Percentiles rank a stretch among this genome's conserved stretches.
These are phyloP conservation scores for Ulmus americana DNA, from an alignment of 331 rosid genomes.

Conservation along the genomic window DNA sequence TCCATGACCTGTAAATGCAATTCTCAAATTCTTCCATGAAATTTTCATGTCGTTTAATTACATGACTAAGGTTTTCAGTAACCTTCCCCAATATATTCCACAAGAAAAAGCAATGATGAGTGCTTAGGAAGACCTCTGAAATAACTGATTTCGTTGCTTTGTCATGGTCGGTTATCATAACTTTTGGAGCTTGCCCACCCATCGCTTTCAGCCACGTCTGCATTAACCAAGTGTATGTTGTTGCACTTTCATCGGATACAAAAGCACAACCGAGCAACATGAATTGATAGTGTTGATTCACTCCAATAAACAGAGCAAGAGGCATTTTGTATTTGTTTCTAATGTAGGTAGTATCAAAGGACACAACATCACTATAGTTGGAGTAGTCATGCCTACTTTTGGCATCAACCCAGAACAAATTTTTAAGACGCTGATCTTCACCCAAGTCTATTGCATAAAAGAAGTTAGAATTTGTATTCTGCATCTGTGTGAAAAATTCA, in stretches of 20 bases:
- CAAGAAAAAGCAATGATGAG: conserved; percentile 58
- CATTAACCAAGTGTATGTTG: conserved; percentile 70
- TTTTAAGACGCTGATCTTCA: conserved; percentile 79
- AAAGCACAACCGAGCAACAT: conserved; percentile 91
- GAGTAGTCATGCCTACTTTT: conserved; percentile 84
- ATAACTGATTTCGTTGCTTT: conserved; percentile 59
- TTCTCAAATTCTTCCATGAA: conserved; percentile 75
- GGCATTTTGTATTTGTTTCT: conserved; percentile 91
- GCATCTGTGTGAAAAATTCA: conserved; percentile 71
- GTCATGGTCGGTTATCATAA: conserved; percentile 79
- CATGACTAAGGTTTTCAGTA: conserved; percentile 68
- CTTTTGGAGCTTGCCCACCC: conserved; percentile 85
- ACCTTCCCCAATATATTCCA: conserved; percentile 83
- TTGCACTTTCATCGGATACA: conserved; percentile 65
- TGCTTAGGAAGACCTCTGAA: conserved; percentile 54
- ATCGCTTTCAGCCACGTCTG: conserved; percentile 80
- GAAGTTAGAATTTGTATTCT: conserved; percentile 68
- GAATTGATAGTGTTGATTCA: conserved; percentile 89
- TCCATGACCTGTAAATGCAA: conserved; percentile 72
- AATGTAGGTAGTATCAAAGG: conserved; percentile 75
- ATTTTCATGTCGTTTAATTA: conserved; percentile 57
- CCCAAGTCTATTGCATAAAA: conserved; percentile 79
- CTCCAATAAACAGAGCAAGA: conserved; percentile 84
- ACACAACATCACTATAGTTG: conserved; percentile 74
- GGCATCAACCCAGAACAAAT: conserved; percentile 83